Conservation (phyloP, 768 basidiomycete species). For the Macrolepiota fuliginosa region DNA sequence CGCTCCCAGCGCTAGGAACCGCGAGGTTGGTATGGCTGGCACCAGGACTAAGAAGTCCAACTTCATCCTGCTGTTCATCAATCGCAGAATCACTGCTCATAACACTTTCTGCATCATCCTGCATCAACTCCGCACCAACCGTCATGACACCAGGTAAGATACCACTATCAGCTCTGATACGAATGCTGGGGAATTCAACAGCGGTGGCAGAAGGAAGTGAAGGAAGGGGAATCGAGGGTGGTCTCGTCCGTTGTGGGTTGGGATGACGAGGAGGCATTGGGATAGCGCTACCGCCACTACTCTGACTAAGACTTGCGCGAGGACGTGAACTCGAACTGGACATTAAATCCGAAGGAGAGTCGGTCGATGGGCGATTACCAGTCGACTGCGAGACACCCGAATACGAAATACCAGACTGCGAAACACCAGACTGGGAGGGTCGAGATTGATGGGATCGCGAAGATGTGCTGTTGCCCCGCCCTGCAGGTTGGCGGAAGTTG, state of each 20-base stretch:
- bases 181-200: slow-evolving; percentile 16
- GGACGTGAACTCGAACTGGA: not conserved
- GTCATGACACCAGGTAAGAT: slow-evolving; percentile 14
- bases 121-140: slow-evolving; percentile 29
- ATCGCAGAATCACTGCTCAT: slow-evolving; percentile 1
- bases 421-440: slow-evolving; percentile 11
- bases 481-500: slow-evolving; percentile 50
- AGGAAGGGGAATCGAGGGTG: slow-evolving; percentile 25
- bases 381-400: slow-evolving; percentile 56
- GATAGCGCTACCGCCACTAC: slow-evolving; percentile 27
- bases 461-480: slow-evolving; percentile 16
- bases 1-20: slow-evolving; percentile 5
- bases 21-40: slow-evolving; percentile 10
- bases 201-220: slow-evolving; percentile 16
- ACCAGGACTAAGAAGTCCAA: slow-evolving; percentile 27
- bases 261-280: slow-evolving; percentile 45
- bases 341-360: slow-evolving; percentile 30
- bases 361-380: slow-evolving; percentile 59
- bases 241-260: slow-evolving; percentile 19
- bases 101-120: slow-evolving; percentile 18
- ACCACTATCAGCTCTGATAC: slow-evolving; percentile 12
- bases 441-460: slow-evolving; percentile 12
- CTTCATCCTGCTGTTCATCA: slow-evolving; percentile 16
- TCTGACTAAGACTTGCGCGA: slow-evolving; percentile 33
- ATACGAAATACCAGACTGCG: slow-evolving; percentile 16